Conservation (phyloP, 371 early-diverging fungal genomes). For the Actinomucor elegans region DNA sequence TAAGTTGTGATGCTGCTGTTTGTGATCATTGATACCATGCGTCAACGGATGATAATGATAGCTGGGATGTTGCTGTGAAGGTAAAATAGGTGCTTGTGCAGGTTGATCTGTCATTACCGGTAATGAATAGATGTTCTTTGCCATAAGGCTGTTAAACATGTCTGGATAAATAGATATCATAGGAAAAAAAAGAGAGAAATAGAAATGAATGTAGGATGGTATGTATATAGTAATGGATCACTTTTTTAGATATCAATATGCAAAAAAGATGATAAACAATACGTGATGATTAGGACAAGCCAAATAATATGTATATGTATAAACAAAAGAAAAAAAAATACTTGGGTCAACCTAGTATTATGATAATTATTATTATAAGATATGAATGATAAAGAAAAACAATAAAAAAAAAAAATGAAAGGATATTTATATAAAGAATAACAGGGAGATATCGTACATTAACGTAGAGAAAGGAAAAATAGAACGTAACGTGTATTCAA, state of each 20-base stretch:
- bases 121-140: not conserved
- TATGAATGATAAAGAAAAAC: not conserved
- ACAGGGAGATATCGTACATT: too few relatives aligned
- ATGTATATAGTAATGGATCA: constrained; percentile 2
- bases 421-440: not conserved
- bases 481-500: too few relatives aligned
- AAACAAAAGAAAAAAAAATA: not conserved
- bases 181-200: not conserved
- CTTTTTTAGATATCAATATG: too few relatives aligned
- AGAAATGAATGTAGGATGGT: not conserved
- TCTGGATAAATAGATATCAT: constrained; percentile 3
- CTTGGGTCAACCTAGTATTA: constrained; percentile 1
- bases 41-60: too few relatives aligned
- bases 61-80: too few relatives aligned
- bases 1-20: too few relatives aligned
- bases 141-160: not conserved
- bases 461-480: too few relatives aligned
- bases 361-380: not conserved
- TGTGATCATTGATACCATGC: too few relatives aligned
- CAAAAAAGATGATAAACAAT: too few relatives aligned
- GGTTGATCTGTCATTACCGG: not conserved
- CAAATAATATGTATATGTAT: not conserved
- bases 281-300: too few relatives aligned
- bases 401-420: not conserved
- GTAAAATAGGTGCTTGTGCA: too few relatives aligned